Evolutionary conservation across 148 eudicot species (phyloP).

Genomic region (Rhododendron ovatum): DNA sequence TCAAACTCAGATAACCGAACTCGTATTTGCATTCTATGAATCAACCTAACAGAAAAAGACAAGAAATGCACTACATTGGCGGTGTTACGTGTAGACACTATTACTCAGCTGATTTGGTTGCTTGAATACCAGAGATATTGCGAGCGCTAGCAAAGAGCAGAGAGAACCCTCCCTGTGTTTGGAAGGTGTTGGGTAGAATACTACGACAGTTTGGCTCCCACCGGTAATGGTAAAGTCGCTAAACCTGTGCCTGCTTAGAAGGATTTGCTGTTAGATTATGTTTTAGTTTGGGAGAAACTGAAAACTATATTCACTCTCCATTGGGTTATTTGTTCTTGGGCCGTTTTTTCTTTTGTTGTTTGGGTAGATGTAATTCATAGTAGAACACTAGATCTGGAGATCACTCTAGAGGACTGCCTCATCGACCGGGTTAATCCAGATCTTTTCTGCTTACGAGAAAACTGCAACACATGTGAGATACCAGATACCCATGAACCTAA

Average conservation of each 20-base stretch:
- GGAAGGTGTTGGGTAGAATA: conserved; percentile 70
- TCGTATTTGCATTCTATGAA: neutral
- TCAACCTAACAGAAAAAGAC: neutral
- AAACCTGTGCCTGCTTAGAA: conserved; percentile 31
- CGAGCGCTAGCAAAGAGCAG: conserved; percentile 69
- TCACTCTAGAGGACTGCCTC: too few species aligned
- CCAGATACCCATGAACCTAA: too few species aligned
- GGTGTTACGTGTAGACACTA: neutral
- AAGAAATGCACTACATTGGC: neutral
- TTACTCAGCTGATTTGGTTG: neutral
- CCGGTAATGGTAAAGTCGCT: conserved; percentile 45
- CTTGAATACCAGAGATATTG: conserved; percentile 54
- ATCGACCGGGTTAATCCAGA: too few species aligned
- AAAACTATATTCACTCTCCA: neutral
- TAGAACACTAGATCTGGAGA: too few species aligned
- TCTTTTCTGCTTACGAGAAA: too few species aligned
- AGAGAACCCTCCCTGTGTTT: conserved; percentile 65
- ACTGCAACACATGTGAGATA: too few species aligned
- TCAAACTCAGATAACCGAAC: too few species aligned
- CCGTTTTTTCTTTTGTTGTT: neutral
- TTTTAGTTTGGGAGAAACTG: conserved; percentile 15
- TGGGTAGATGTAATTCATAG: too few species aligned
- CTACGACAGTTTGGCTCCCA: conserved; percentile 43
- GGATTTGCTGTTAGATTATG: neutral
- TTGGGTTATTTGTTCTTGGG: neutral